A percentile compares a stretch with the other conserved stretches of the same genome.
Conservation (phyloP, 106 monocot genomes). For the Acorus calamus region DNA sequence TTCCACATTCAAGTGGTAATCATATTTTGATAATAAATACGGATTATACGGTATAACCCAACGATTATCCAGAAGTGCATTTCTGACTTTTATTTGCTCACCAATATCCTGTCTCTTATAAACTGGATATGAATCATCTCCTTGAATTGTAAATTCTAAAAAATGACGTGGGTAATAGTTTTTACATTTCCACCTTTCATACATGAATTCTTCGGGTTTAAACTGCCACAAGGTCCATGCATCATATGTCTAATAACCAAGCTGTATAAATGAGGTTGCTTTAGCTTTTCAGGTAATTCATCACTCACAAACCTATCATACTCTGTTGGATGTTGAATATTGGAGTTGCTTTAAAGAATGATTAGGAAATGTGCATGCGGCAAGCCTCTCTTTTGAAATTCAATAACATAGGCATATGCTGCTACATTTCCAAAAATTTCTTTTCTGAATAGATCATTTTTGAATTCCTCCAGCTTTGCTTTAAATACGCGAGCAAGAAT, state of each 20-base stretch:
- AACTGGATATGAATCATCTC: slow-evolving; percentile 10
- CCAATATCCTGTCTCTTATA: slow-evolving; percentile 6
- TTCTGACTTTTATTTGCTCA: background rate
- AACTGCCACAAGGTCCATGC: slow-evolving; percentile 15
- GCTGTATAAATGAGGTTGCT: no score
- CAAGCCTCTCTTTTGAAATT: no score
- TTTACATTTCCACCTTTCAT: slow-evolving; percentile 1
- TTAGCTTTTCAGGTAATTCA: slow-evolving; percentile 2
- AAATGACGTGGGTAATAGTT: background rate
- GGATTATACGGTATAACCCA: slow-evolving; percentile 18
- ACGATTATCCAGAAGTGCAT: slow-evolving; percentile 2
- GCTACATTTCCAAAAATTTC: background rate
- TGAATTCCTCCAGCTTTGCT: slow-evolving; percentile 5
- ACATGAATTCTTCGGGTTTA: background rate
- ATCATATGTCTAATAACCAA: slow-evolving; percentile 13
- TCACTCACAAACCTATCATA: background rate
- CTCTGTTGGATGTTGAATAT: no score
- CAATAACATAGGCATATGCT: no score
- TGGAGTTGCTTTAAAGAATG: no score
- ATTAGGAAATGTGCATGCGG: slow-evolving; percentile 10
- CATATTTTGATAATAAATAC: slow-evolving; percentile 1
- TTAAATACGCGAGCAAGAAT: background rate
- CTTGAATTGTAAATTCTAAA: background rate
- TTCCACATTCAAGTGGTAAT: slow-evolving; percentile 18
- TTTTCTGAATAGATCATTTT: background rate